phyloP scores from a whole-genome alignment of 2,329 filamentous ascomycete genomes.

The Polytolypa hystricis region DNA sequence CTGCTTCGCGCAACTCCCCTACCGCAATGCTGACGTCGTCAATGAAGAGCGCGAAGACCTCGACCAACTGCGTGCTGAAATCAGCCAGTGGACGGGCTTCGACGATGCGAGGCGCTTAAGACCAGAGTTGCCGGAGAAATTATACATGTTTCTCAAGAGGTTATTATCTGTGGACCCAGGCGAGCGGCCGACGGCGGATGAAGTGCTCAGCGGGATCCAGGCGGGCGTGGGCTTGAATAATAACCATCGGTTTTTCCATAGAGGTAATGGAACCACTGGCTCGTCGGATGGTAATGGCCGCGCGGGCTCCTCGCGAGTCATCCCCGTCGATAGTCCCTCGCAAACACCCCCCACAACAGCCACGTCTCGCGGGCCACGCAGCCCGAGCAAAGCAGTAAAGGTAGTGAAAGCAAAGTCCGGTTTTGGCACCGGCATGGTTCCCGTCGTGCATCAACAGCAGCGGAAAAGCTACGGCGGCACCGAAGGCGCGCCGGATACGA shows the following conservation, averaged over 20 bases:
- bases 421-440: too few species aligned
- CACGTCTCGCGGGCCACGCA: slow-evolving; percentile 10
- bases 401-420: not conserved
- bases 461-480: not conserved
- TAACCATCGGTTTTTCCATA: slow-evolving; percentile 32
- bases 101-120: slow-evolving; percentile 63
- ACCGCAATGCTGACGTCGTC: slow-evolving; percentile 68
- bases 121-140: slow-evolving; percentile 70
- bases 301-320: slow-evolving; percentile 26
- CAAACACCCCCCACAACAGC: slow-evolving; percentile 14
- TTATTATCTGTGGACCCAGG: slow-evolving; percentile 67
- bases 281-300: slow-evolving; percentile 23
- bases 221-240: slow-evolving; percentile 33
- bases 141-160: slow-evolving; percentile 74
- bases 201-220: slow-evolving; percentile 70
- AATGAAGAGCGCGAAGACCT: slow-evolving; percentile 90
- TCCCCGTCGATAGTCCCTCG: slow-evolving; percentile 27
- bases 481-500: not conserved
- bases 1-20: slow-evolving; percentile 85
- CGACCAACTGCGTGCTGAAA: slow-evolving; percentile 73
- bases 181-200: slow-evolving; percentile 70
- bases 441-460: not conserved
- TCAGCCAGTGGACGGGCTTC: slow-evolving; percentile 78
- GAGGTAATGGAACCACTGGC: slow-evolving; percentile 14
- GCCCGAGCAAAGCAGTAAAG: slow-evolving; percentile 12